Conservation (phyloP, 305 asterid genomes). For the Salvia sclarea region DNA sequence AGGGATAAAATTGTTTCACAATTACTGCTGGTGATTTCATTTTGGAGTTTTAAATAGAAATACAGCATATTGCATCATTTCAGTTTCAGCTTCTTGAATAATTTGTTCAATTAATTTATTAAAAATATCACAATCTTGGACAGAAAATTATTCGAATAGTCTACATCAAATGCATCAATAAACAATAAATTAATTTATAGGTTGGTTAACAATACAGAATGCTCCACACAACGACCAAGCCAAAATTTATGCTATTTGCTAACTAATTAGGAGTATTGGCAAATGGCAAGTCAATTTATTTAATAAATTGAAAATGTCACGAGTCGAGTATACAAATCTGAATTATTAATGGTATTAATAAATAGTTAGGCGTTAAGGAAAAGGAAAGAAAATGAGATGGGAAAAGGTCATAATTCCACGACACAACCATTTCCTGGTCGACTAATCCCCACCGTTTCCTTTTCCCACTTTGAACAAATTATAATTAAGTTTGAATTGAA, state of each 20-base stretch:
- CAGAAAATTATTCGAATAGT: neutral
- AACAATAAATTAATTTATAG: neutral
- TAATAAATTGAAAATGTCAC: neutral
- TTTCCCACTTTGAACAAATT: conserved; percentile 16
- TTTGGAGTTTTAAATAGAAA: neutral
- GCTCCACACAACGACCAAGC: neutral
- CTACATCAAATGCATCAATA: conserved; percentile 21
- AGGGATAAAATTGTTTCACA: neutral
- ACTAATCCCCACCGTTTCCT: conserved; percentile 34
- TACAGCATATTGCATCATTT: neutral
- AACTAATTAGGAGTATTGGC: neutral
- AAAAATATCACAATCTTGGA: neutral
- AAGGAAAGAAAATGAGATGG: neutral
- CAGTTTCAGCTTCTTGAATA: neutral
- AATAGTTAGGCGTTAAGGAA: neutral
- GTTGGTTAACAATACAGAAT: neutral
- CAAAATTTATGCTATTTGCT: neutral
- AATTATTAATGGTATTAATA: neutral
- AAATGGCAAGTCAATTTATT: neutral
- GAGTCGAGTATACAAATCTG: neutral
- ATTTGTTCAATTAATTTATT: neutral
- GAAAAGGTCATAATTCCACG: conserved; percentile 35
- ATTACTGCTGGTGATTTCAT: neutral
- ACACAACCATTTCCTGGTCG: conserved; percentile 30
- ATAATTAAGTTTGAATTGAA: conserved; percentile 10